Conservation (phyloP, 1,139 yeast species). For the Geotrichum histeridarum region DNA sequence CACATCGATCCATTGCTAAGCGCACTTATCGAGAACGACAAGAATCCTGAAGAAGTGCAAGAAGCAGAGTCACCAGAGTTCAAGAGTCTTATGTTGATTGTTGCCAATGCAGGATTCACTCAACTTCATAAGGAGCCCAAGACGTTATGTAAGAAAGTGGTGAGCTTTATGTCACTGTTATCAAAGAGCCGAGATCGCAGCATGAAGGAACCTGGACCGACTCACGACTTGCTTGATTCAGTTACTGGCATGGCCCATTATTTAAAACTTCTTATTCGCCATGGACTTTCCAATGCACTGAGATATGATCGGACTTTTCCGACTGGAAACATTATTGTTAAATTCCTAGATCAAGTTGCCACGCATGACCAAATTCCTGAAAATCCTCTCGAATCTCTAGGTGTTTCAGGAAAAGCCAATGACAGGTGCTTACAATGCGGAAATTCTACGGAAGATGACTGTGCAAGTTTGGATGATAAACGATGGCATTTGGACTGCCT, state of each 20-base stretch:
- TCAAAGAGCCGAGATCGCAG: conserved; percentile 36
- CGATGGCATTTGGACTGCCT: conserved; percentile 85
- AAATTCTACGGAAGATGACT: conserved; percentile 75
- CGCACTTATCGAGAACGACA: conserved; percentile 13
- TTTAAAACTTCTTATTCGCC: conserved; percentile 74
- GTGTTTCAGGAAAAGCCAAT: conserved; percentile 60
- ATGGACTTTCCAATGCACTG: conserved; percentile 72
- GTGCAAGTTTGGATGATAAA: conserved; percentile 54
- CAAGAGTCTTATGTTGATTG: conserved; percentile 12
- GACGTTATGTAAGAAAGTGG: conserved; percentile 54
- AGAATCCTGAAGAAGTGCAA: conserved; percentile 17
- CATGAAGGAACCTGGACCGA: conserved; percentile 30
- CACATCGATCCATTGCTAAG: conserved; percentile 27
- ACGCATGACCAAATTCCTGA: conserved; percentile 44
- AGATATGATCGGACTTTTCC: conserved; percentile 57
- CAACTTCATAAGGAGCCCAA: conserved; percentile 73
- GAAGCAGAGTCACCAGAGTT: conserved; percentile 20
- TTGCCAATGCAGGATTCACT: conserved; percentile 20
- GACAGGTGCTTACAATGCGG: conserved; percentile 72
- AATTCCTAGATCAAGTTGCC: conserved; percentile 52
- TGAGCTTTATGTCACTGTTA: conserved; percentile 41
- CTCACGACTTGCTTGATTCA: conserved; percentile 68
- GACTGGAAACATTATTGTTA: conserved; percentile 58
- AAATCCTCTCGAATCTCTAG: conserved; percentile 44
- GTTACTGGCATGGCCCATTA: conserved; percentile 94